phyloP scores from a whole-genome alignment of 345 rosid species.

The Boechera stricta region DNA sequence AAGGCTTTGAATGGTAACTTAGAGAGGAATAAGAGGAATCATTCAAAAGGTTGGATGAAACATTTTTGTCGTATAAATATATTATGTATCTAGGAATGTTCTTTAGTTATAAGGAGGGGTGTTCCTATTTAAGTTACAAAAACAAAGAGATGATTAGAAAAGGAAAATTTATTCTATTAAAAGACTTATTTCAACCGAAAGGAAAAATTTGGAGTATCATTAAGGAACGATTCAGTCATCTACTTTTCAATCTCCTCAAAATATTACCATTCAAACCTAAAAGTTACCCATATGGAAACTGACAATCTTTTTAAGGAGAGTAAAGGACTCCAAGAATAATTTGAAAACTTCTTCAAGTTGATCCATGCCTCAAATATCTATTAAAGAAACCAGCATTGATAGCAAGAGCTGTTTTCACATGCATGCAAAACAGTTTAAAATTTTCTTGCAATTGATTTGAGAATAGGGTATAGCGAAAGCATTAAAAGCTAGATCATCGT shows the following conservation, averaged over 20 bases:
- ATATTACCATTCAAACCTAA: constrained; percentile 16
- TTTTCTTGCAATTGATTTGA: not conserved
- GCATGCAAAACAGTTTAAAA: constrained; percentile 23
- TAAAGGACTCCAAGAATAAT: not conserved
- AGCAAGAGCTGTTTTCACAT: not conserved
- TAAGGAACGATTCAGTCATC: constrained; percentile 1
- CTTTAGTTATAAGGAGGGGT: not conserved
- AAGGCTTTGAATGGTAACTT: constrained; percentile 1
- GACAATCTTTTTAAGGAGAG: not conserved
- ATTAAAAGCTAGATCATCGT: not conserved
- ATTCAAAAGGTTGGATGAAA: constrained; percentile 13
- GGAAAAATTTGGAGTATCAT: constrained; percentile 8
- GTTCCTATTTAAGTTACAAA: not conserved
- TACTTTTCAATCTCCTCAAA: not conserved
- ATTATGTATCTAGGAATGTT: not conserved
- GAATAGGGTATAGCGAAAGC: constrained; percentile 7
- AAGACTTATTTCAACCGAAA: not conserved
- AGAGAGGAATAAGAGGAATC: not conserved
- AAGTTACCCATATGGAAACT: not conserved
- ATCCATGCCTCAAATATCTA: constrained; percentile 5
- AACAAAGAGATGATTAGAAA: constrained; percentile 5
- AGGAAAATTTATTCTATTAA: not conserved
- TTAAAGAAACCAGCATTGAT: not conserved
- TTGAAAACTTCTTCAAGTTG: not conserved
- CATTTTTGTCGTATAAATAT: not conserved